phyloP scores from a whole-genome alignment of 139 green algal genomes.

The Chlamydomonas schloesseri region DNA sequence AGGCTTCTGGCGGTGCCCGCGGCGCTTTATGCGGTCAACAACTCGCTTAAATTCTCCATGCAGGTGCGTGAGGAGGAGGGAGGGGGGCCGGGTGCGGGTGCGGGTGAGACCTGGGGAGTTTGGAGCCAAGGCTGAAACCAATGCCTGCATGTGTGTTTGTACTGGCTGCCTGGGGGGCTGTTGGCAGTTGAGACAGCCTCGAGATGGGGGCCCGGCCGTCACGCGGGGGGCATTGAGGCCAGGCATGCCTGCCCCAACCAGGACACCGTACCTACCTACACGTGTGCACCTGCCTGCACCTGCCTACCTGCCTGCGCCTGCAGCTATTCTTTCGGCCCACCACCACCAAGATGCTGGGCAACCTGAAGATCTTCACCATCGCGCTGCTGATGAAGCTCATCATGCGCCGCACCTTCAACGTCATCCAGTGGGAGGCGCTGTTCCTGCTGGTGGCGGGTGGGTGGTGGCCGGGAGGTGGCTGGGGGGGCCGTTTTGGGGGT shows the following conservation, averaged over 20 bases:
- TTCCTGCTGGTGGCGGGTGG: conserved; percentile 90
- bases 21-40: conserved; percentile 95
- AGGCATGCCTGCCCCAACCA: no score
- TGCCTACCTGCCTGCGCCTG: neutral
- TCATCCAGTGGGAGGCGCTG: conserved; percentile 95
- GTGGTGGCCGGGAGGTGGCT: neutral
- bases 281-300: no score
- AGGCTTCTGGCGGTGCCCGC: conserved; percentile 87
- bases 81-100: neutral
- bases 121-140: no score
- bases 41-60: conserved; percentile 97
- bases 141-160: no score
- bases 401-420: conserved; percentile 84
- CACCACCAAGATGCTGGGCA: conserved; percentile 98
- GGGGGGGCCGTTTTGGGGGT: no score
- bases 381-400: conserved; percentile 91
- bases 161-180: no score
- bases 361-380: conserved; percentile 94
- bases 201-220: no score
- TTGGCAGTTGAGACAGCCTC: no score
- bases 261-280: no score
- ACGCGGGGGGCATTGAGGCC: no score
- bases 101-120: neutral
- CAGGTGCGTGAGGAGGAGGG: conserved; percentile 73
- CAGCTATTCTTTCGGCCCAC: conserved; percentile 79